phyloP scores from a whole-genome alignment of 371 early-diverging fungal genomes.

The Synchytrium microbalum region DNA sequence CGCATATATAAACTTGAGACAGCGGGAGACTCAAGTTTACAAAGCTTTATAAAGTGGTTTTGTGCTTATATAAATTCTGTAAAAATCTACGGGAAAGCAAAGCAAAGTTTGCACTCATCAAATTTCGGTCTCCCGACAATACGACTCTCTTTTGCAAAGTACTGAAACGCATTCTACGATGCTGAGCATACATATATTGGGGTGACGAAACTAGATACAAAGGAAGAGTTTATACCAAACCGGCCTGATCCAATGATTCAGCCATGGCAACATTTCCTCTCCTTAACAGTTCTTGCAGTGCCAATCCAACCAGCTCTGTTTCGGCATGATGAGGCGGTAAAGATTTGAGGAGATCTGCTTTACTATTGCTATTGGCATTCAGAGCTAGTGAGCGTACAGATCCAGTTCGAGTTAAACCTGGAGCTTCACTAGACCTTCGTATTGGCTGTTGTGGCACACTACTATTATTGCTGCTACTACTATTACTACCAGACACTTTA shows the following conservation, averaged over 20 bases:
- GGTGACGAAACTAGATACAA: too few relatives aligned
- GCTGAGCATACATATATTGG: too few relatives aligned
- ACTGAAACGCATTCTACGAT: too few relatives aligned
- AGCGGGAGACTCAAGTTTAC: too few relatives aligned
- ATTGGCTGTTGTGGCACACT: background rate
- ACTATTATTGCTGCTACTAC: background rate
- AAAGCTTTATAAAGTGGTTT: too few relatives aligned
- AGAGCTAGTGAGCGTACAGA: background rate
- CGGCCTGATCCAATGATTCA: background rate
- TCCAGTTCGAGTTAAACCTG: background rate
- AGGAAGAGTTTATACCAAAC: background rate
- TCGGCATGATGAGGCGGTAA: conserved; percentile 1
- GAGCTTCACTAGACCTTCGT: too few relatives aligned
- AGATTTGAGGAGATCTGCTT: background rate
- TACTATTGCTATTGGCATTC: background rate
- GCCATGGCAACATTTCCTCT: conserved; percentile 1
- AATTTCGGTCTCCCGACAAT: too few relatives aligned
- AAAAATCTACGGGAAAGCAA: too few relatives aligned
- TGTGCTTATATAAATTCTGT: too few relatives aligned
- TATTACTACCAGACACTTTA: background rate
- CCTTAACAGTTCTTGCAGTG: background rate
- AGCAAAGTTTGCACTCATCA: too few relatives aligned
- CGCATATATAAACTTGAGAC: too few relatives aligned
- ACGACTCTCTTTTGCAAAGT: too few relatives aligned
- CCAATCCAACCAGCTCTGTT: background rate